phyloP scores from a whole-genome alignment of 2,329 filamentous ascomycete species.

The Sclerotinia nivalis region DNA sequence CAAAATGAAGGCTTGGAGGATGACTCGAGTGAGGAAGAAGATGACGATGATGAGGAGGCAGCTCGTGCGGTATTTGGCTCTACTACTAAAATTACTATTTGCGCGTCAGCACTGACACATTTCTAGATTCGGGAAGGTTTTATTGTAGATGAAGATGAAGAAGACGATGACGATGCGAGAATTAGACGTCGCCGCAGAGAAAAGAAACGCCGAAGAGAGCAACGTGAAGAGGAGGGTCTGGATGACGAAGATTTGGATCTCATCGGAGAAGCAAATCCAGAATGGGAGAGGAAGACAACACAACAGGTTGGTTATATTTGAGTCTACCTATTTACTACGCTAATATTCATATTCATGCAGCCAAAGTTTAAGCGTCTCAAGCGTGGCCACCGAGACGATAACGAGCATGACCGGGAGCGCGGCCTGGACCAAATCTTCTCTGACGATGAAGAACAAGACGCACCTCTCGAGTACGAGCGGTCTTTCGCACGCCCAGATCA shows the following conservation, averaged over 20 bases:
- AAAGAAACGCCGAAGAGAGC: constrained; percentile 76
- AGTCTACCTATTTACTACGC: constrained; percentile 5
- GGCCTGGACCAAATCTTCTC: constrained; percentile 93
- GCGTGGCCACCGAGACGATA: constrained; percentile 79
- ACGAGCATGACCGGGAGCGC: constrained; percentile 64
- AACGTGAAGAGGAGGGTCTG: constrained; percentile 78
- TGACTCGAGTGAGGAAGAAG: constrained; percentile 89
- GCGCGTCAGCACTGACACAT: constrained; percentile 27
- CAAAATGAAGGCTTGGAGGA: constrained; percentile 51
- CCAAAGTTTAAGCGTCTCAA: constrained; percentile 96
- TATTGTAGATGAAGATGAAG: constrained; percentile 88
- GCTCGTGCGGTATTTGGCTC: constrained; percentile 63
- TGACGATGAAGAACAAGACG: constrained; percentile 82
- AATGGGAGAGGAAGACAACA: constrained; percentile 65
- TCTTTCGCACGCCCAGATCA: constrained; percentile 48
- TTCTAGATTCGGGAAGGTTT: constrained; percentile 85
- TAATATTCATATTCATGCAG: constrained; percentile 48
- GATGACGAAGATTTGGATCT: constrained; percentile 96
- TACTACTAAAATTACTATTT: constrained; percentile 19
- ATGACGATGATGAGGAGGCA: constrained; percentile 88
- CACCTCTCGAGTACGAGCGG: constrained; percentile 48
- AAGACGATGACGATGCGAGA: constrained; percentile 62
- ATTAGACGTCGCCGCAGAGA: constrained; percentile 62
- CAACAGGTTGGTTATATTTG: constrained; percentile 60
- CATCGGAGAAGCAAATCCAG: constrained; percentile 79